A percentile compares a stretch with the other conserved stretches of the same genome.
phyloP scores from a whole-genome alignment of 208 protist species.

The Porcisia hertigi region DNA sequence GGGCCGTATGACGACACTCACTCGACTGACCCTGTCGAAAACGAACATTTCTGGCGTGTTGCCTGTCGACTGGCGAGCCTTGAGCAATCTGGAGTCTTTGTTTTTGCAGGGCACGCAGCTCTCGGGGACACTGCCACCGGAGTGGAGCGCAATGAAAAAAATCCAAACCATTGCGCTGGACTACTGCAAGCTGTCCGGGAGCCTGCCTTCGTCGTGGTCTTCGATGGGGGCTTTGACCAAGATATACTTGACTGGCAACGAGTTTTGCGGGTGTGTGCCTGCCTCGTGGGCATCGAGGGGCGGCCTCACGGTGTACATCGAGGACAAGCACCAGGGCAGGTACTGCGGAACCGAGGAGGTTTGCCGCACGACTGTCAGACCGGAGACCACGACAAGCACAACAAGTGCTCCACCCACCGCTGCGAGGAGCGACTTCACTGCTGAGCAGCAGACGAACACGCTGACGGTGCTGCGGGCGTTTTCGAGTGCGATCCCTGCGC shows the following conservation, averaged over 20 bases:
- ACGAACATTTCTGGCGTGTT: neutral
- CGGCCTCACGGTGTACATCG: neutral
- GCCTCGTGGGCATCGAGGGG: neutral
- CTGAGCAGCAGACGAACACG: conserved; percentile 2
- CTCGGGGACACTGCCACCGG: conserved; percentile 1
- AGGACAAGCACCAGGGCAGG: neutral
- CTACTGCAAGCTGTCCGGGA: neutral
- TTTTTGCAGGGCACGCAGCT: neutral
- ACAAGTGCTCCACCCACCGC: too few species aligned
- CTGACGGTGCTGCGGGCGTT: conserved; percentile 3
- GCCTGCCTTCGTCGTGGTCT: neutral
- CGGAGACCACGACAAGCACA: too few species aligned
- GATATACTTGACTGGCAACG: neutral
- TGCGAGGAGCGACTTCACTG: neutral
- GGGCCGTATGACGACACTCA: neutral
- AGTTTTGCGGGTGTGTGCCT: conserved; percentile 5
- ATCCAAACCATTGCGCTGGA: neutral
- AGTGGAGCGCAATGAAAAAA: conserved; percentile 5
- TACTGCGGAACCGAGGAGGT: neutral
- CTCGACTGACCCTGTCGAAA: neutral
- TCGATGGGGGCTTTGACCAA: neutral
- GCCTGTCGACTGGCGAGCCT: neutral
- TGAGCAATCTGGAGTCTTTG: neutral
- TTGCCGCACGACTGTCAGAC: conserved; percentile 1
- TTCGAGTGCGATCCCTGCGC: neutral